Percentiles rank a stretch among this genome's conserved stretches.
Conservation (phyloP, 108 stramenopile genomes). For the Licmophora abbreviata region DNA sequence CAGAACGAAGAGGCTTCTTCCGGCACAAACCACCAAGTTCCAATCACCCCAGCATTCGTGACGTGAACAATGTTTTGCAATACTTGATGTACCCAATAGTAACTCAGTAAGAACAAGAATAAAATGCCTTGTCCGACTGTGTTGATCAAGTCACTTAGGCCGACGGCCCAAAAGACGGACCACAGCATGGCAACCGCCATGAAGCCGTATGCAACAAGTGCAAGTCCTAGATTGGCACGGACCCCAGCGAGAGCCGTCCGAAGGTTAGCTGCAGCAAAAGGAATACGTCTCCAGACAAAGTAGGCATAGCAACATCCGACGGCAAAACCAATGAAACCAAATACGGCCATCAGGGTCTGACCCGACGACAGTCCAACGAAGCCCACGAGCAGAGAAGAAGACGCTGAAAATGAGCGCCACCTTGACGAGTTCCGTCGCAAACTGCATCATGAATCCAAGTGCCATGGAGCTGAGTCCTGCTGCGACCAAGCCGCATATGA, state of each 20-base stretch:
- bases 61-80: slow-evolving; percentile 72
- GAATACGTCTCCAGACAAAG: slow-evolving; percentile 63
- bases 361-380: slow-evolving; percentile 29
- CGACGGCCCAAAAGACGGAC: slow-evolving; percentile 49
- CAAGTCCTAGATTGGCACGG: slow-evolving; percentile 45
- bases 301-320: slow-evolving; percentile 51
- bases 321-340: slow-evolving; percentile 43
- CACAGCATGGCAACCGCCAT: slow-evolving; percentile 45
- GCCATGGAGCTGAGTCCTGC: slow-evolving; percentile 34
- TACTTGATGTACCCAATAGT: slow-evolving; percentile 50
- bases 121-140: slow-evolving; percentile 15
- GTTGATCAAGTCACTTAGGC: slow-evolving; percentile 26
- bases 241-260: slow-evolving; percentile 59
- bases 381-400: slow-evolving; percentile 19
- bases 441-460: slow-evolving; percentile 56
- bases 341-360: slow-evolving; percentile 11
- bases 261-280: slow-evolving; percentile 70
- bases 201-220: slow-evolving; percentile 37
- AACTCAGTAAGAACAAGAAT: slow-evolving; percentile 32
- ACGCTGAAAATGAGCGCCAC: slow-evolving; percentile 46
- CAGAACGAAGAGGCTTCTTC: slow-evolving; percentile 53
- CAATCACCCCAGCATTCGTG: slow-evolving; percentile 69
- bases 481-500: slow-evolving; percentile 15
- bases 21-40: slow-evolving; percentile 73
- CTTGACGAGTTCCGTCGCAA: slow-evolving; percentile 52